phyloP scores from a whole-genome alignment of 2,329 filamentous ascomycete genomes.

The Diaporthe nobilis region DNA sequence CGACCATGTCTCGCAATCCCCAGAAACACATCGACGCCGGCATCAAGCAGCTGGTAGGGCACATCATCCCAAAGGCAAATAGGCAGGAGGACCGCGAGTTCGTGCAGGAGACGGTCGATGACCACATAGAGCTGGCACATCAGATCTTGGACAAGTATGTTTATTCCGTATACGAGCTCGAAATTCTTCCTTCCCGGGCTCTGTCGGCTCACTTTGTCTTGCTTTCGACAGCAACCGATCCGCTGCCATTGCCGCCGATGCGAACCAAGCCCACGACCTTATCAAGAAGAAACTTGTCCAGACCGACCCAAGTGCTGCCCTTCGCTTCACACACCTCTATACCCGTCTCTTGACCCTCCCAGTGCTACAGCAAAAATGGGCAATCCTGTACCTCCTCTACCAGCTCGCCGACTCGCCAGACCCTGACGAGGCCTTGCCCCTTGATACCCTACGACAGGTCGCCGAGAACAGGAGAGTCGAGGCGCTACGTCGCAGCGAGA shows the following conservation, averaged over 20 bases:
- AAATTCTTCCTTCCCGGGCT: neutral
- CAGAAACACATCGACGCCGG: slow-evolving; percentile 81
- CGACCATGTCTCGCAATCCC: slow-evolving; percentile 69
- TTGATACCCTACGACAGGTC: slow-evolving; percentile 58
- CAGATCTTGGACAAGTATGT: slow-evolving; percentile 66
- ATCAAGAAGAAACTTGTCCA: slow-evolving; percentile 91
- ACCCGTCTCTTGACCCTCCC: slow-evolving; percentile 90
- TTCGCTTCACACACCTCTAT: slow-evolving; percentile 92
- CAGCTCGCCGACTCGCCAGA: slow-evolving; percentile 80
- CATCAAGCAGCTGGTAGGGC: slow-evolving; percentile 83
- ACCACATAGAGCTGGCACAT: slow-evolving; percentile 67
- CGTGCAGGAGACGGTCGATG: slow-evolving; percentile 78
- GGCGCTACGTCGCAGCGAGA: slow-evolving; percentile 35
- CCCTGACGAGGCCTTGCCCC: slow-evolving; percentile 65
- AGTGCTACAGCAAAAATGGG: slow-evolving; percentile 96
- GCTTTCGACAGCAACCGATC: slow-evolving; percentile 49
- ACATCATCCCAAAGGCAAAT: slow-evolving; percentile 72
- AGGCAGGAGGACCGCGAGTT: slow-evolving; percentile 74
- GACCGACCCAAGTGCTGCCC: slow-evolving; percentile 82
- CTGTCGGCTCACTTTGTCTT: slow-evolving; percentile 16
- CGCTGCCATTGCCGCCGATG: slow-evolving; percentile 75
- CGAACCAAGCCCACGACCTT: slow-evolving; percentile 92
- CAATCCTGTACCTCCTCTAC: slow-evolving; percentile 91
- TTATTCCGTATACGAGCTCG: neutral
- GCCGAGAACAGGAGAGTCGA: slow-evolving; percentile 46